phyloP scores from a whole-genome alignment of 2,329 filamentous ascomycete species.

The Phaeosphaeria sp. region DNA sequence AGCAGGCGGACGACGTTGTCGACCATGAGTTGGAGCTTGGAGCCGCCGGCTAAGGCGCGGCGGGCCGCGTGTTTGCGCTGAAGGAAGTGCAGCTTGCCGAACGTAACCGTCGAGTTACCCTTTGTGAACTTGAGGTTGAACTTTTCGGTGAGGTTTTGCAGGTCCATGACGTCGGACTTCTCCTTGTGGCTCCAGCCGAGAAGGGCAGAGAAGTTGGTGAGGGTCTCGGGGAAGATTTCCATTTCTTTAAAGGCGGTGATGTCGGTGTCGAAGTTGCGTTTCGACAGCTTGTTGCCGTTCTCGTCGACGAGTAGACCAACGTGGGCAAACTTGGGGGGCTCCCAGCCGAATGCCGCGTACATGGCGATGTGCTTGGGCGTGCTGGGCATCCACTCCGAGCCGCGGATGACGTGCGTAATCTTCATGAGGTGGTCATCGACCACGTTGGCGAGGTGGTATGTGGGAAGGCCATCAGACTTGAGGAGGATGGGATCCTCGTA shows the following conservation, averaged over 20 bases:
- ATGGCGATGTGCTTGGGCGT: slow-evolving; percentile 77
- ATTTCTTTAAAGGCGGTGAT: slow-evolving; percentile 63
- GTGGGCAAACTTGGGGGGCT: slow-evolving; percentile 56
- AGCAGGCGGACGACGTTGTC: slow-evolving; percentile 39
- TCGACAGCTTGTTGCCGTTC: slow-evolving; percentile 68
- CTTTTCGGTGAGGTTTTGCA: slow-evolving; percentile 74
- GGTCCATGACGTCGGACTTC: slow-evolving; percentile 72
- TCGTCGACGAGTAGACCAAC: slow-evolving; percentile 57
- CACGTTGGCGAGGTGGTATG: slow-evolving; percentile 97
- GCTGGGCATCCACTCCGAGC: slow-evolving; percentile 95
- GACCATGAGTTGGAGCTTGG: slow-evolving; percentile 47
- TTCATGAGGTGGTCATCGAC: slow-evolving; percentile 95
- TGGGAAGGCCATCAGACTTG: slow-evolving; percentile 90
- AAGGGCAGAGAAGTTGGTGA: slow-evolving; percentile 84
- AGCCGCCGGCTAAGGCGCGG: slow-evolving; percentile 55
- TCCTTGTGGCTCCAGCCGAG: slow-evolving; percentile 79
- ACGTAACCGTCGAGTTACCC: slow-evolving; percentile 83
- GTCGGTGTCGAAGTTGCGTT: slow-evolving; percentile 75
- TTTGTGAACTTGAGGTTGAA: slow-evolving; percentile 89
- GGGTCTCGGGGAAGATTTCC: slow-evolving; percentile 67
- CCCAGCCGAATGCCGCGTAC: slow-evolving; percentile 58
- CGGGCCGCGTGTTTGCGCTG: slow-evolving; percentile 72
- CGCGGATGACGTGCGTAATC: slow-evolving; percentile 93
- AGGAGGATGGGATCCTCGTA: slow-evolving; percentile 87
- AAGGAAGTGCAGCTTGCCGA: slow-evolving; percentile 80